Evolutionary conservation across 441 rosid genomes (phyloP), one percentile per base, ranked within the genome.

Genomic region (Geranium incanum): DNA sequence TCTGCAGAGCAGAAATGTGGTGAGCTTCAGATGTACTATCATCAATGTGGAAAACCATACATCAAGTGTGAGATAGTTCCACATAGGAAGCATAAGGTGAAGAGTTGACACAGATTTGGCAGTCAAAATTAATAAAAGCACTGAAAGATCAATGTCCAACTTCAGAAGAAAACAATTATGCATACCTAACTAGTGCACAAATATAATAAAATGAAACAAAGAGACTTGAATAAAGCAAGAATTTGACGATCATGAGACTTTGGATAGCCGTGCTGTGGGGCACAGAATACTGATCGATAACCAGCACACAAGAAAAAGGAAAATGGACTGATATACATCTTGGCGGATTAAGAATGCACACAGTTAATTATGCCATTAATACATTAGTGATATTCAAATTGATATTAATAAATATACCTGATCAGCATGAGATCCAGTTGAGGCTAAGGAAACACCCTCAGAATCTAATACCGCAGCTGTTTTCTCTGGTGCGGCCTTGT

Each of bases 391-490:
- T 4, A 41, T 41, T 36, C 59, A 9, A 13, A 62, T 18, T 28
- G 13, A 38, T 5, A 1, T 33, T 45, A 23, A 37, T 39, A 11
- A 23, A 71, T 52, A 41, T 67, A 86, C 97, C 91, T 82, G 89
- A 55, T 85, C 86, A 45, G 63, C 76, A 70, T 75, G 89, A 72
- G 92, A 73, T 65, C 77, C 85, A 72, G 79, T 71, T 0, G 85
- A 70, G 68, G 82, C 78, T 66, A 77, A 67, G 57, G 80, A 68
- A 33, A 78, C 78, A 74, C 75, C 84, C 36, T 62, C 82, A 65
- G 86, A 78, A 43, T 83, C 84, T 28, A 75, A 57, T 57, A 57
- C 70, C 3, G 84, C 80, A 0, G 86, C 79, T 68, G 73, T 50
- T 50, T 50, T 50, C 59, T 50, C 70, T 0, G 78, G 82, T 13